phyloP scores from a whole-genome alignment of 2,329 filamentous ascomycete species.

The Arthroderma uncinatum region DNA sequence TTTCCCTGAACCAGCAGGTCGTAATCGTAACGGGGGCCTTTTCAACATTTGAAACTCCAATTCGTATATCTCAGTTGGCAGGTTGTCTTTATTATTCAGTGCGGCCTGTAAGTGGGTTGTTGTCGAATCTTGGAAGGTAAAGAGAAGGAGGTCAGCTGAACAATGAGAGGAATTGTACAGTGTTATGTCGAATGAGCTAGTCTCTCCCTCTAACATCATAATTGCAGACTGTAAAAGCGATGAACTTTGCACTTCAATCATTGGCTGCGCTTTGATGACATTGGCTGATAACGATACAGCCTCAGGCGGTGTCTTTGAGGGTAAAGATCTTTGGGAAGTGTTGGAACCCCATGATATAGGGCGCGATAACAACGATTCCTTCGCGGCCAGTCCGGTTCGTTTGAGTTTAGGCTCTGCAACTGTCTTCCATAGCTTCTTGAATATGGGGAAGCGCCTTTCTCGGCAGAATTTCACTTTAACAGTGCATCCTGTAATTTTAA shows the following conservation, averaged over 20 bases:
- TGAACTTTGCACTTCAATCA: slow-evolving; percentile 62
- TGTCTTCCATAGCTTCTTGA: slow-evolving; percentile 63
- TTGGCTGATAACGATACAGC: slow-evolving; percentile 45
- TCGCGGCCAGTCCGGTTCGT: slow-evolving; percentile 53
- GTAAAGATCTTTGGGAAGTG: slow-evolving; percentile 26
- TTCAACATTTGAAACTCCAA: slow-evolving; percentile 68
- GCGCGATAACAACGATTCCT: slow-evolving; percentile 41
- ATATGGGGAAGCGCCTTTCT: slow-evolving; percentile 73
- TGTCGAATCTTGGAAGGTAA: slow-evolving; percentile 83
- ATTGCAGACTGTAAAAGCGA: slow-evolving; percentile 73
- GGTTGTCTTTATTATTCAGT: slow-evolving; percentile 63
- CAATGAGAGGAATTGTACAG: slow-evolving; percentile 68
- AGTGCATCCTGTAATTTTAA: slow-evolving; percentile 66
- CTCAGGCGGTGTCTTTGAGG: slow-evolving; percentile 27
- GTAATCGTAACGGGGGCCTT: slow-evolving; percentile 52
- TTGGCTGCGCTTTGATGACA: slow-evolving; percentile 69
- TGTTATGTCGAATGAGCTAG: slow-evolving; percentile 63
- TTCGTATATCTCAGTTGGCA: slow-evolving; percentile 71
- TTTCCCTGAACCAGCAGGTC: slow-evolving; percentile 38
- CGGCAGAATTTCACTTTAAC: slow-evolving; percentile 73
- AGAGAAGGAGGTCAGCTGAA: slow-evolving; percentile 70
- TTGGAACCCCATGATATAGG: slow-evolving; percentile 36
- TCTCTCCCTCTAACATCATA: slow-evolving; percentile 89
- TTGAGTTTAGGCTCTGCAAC: slow-evolving; percentile 64
- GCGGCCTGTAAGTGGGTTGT: slow-evolving; percentile 65